A percentile compares a stretch with the other conserved stretches of the same genome.
Evolutionary conservation across 495 filamentous ascomycete genomes (phyloP).

Genomic region (Hypoxylon lenormandii): DNA sequence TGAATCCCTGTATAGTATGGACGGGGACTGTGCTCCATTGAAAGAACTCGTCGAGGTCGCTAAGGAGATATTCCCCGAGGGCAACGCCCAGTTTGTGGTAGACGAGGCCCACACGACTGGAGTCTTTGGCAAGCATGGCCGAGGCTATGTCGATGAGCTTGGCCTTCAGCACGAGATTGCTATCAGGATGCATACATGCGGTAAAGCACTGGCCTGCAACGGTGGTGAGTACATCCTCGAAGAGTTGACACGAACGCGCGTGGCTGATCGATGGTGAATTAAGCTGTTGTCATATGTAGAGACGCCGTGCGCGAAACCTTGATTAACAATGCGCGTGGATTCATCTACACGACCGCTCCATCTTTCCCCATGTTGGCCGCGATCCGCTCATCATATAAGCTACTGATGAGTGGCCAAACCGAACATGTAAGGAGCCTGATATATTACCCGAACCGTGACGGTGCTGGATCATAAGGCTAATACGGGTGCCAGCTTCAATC

Average conservation of each 20-base stretch:
- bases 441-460: too few species aligned
- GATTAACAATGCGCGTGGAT: too few species aligned
- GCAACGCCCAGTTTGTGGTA: conserved; percentile 70
- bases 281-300: not conserved
- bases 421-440: too few species aligned
- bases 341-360: too few species aligned
- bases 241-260: conserved; percentile 1
- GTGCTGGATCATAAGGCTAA: not conserved
- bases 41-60: conserved; percentile 64
- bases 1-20: conserved; percentile 77
- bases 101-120: conserved; percentile 76
- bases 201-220: conserved; percentile 70
- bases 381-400: too few species aligned
- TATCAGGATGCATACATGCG: conserved; percentile 65
- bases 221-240: conserved; percentile 62
- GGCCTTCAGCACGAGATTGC: conserved; percentile 69
- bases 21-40: conserved; percentile 72
- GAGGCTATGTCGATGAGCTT: conserved; percentile 68
- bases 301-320: too few species aligned
- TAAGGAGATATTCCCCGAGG: conserved; percentile 61
- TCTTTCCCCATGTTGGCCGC: too few species aligned
- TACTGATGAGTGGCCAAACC: too few species aligned
- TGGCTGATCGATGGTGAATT: too few species aligned
- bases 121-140: conserved; percentile 65
- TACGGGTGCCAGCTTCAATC: too few species aligned